phyloP scores from a whole-genome alignment of 2,329 filamentous ascomycete genomes.

The Aspergillus floridensis region DNA sequence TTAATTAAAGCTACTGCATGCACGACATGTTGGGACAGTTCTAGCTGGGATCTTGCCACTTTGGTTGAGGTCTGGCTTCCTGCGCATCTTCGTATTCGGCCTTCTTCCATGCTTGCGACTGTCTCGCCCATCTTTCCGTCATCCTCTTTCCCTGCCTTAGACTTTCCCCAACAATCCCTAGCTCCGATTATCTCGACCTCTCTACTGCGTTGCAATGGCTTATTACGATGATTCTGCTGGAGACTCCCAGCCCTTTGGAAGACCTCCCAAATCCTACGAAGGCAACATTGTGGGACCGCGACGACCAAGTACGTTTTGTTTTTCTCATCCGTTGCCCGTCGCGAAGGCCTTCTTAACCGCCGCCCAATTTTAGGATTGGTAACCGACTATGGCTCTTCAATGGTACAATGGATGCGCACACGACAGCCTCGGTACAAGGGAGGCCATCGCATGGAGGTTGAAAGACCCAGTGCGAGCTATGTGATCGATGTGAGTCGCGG shows the following conservation, averaged over 20 bases:
- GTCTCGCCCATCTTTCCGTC: slow-evolving; percentile 11
- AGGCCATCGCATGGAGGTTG: slow-evolving; percentile 68
- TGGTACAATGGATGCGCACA: slow-evolving; percentile 87
- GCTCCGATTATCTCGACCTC: slow-evolving; percentile 1
- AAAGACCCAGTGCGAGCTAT: slow-evolving; percentile 84
- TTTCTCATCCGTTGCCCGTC: background rate
- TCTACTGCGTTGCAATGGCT: slow-evolving; percentile 31
- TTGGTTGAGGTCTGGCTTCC: slow-evolving; percentile 1
- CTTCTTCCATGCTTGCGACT: slow-evolving; percentile 17
- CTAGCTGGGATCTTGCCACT: slow-evolving; percentile 5
- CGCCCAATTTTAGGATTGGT: slow-evolving; percentile 64
- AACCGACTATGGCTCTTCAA: slow-evolving; percentile 87
- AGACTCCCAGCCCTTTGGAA: slow-evolving; percentile 33
- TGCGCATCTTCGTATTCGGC: background rate
- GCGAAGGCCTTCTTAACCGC: slow-evolving; percentile 15
- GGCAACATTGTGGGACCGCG: slow-evolving; percentile 38
- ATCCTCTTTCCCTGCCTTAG: slow-evolving; percentile 12
- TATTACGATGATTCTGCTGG: slow-evolving; percentile 39
- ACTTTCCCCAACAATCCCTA: background rate
- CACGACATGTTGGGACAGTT: slow-evolving; percentile 3
- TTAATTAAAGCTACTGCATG: slow-evolving; percentile 4
- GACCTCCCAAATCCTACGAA: slow-evolving; percentile 33
- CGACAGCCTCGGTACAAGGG: slow-evolving; percentile 74
- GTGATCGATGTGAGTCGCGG: slow-evolving; percentile 72
- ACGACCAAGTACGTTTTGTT: slow-evolving; percentile 38